Evolutionary conservation across 2,329 filamentous ascomycete species (phyloP).

Genomic region (Sporothrix pseudoabietina): DNA sequence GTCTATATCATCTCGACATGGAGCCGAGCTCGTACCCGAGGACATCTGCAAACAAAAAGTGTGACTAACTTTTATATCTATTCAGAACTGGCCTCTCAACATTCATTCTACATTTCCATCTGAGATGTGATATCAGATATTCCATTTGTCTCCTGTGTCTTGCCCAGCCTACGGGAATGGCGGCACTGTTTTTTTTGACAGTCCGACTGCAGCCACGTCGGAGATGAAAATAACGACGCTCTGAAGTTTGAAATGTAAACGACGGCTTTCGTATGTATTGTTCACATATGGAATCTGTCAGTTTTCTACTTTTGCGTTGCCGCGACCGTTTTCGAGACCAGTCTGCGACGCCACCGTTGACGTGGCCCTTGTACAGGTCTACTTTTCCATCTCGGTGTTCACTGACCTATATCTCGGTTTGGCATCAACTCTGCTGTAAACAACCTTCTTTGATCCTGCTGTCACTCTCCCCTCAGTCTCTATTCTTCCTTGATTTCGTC

Average conservation of each 20-base stretch:
- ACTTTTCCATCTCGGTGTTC: neutral
- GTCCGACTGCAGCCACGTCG: neutral
- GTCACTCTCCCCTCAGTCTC: neutral
- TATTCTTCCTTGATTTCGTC: neutral
- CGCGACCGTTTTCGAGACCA: neutral
- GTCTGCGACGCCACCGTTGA: neutral
- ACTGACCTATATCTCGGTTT: neutral
- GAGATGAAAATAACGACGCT: neutral
- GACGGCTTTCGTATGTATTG: neutral
- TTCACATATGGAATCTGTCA: neutral
- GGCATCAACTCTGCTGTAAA: neutral
- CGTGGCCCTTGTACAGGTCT: neutral
- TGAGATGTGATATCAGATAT: constrained; percentile 11
- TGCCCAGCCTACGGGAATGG: neutral
- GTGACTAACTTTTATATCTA: neutral
- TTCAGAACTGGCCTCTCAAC: neutral
- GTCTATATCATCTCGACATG: neutral
- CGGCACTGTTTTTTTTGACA: neutral
- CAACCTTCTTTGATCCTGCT: neutral
- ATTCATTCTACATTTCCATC: neutral
- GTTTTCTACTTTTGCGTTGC: neutral
- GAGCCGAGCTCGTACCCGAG: neutral
- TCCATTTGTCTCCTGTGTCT: neutral
- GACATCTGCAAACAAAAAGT: neutral
- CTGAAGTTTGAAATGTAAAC: neutral